Evolutionary conservation across 1,284 basidiomycete genomes (phyloP), one percentile per base, ranked within the genome.

Genomic region (Mycena citricolor): DNA sequence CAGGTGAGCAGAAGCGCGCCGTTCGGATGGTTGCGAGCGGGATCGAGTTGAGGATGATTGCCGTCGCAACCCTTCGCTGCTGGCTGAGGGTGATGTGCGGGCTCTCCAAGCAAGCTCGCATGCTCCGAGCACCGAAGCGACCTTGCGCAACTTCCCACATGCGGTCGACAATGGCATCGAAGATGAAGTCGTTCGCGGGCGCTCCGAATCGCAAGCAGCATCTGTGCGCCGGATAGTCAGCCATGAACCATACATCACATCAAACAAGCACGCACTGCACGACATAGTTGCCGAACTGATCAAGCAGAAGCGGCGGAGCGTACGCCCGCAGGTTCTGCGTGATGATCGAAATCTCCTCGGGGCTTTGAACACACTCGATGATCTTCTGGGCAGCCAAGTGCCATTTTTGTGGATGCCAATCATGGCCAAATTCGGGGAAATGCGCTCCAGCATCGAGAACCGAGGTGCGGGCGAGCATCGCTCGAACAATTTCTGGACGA

Each of bases 401-500:
- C 97, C 97, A 58, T 99, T 99, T 73, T 99, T 99, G 74, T 99
- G 97, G 39, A 95, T 94, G 37, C 97, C 97, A 54, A 98, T 97
- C 79, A 92, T 92, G 20, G 95, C 97, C 19, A 99, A 74, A 63
- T 97, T 90, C 40, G 97, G 97, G 3, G 86, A 83, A 47, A 99
- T 86, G 34, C 93, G 84, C 60, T 98, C 93, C 33, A 99, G 74
- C 90, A 99, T 94, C 13, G 83, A 81, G 53, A 90, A 77, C 55
- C 94, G 80, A 36, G 92, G 83, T 3, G 60, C 66, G 28, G 84
- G 70, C 16, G 90, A 90, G 59, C 91, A 92, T 55, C 82, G 86
- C 66, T 98, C 95, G 57, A 97, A 99, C 21, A 99, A 71, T 66
- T 97, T 95, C 72, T 97, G 94, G n/a, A 97, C 87, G 50, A 92